Percentiles rank a stretch among this genome's conserved stretches.
phyloP scores from a whole-genome alignment of 2,329 filamentous ascomycete genomes.

The Pyrenochaeta sp. region DNA sequence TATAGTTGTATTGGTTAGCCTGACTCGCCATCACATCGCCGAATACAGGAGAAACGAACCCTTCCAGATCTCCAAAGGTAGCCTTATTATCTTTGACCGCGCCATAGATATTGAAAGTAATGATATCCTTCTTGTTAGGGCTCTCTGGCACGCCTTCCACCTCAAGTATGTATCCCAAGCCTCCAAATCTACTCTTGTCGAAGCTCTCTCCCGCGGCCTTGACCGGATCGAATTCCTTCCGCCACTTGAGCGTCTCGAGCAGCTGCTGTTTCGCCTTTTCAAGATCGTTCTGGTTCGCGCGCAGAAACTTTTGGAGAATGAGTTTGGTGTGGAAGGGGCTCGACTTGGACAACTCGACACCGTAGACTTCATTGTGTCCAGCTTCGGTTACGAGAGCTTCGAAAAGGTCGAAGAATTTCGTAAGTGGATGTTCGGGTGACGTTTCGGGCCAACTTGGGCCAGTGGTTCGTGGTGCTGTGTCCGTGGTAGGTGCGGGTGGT shows the following conservation, averaged over 20 bases:
- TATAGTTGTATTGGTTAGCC: conserved; percentile 46
- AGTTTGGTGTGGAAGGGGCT: conserved; percentile 78
- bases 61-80: conserved; percentile 83
- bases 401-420: conserved; percentile 66
- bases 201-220: conserved; percentile 70
- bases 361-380: conserved; percentile 84
- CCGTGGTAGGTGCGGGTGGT: conserved; percentile 8
- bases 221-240: conserved; percentile 76
- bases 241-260: conserved; percentile 80
- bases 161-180: conserved; percentile 82
- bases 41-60: conserved; percentile 60
- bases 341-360: conserved; percentile 67
- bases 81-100: conserved; percentile 80
- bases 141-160: conserved; percentile 66
- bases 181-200: conserved; percentile 74
- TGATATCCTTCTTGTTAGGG: conserved; percentile 67
- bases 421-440: conserved; percentile 54
- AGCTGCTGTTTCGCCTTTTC: conserved; percentile 80
- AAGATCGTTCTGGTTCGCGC: conserved; percentile 83
- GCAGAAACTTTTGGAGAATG: conserved; percentile 90
- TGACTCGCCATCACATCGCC: neutral
- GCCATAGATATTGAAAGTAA: conserved; percentile 95
- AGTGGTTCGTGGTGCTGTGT: conserved; percentile 12
- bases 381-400: conserved; percentile 65
- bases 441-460: conserved; percentile 49